Conservation (phyloP, 2,329 filamentous ascomycete genomes). For the Pseudogymnoascus sp. region DNA sequence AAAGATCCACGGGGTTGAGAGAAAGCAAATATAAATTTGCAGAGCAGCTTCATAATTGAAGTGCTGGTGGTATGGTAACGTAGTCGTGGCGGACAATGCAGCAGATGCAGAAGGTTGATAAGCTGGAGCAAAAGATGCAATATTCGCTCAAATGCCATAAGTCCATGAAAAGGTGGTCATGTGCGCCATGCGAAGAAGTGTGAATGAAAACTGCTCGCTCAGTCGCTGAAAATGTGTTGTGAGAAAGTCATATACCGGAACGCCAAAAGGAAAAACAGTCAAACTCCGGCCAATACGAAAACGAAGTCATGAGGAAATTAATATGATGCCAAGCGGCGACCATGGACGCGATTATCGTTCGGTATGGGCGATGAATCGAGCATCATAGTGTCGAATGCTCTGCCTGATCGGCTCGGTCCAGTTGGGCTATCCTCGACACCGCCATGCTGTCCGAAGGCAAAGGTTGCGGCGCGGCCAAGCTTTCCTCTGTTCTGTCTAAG, state of each 20-base stretch:
- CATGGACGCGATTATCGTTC: constrained; percentile 43
- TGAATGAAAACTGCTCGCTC: constrained; percentile 4
- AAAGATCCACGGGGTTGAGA: background rate
- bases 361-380: constrained; percentile 33
- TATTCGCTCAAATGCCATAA: constrained; percentile 5
- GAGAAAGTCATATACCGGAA: constrained; percentile 9
- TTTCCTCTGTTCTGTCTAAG: constrained; percentile 79
- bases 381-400: constrained; percentile 31
- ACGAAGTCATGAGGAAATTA: constrained; percentile 28
- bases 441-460: constrained; percentile 77
- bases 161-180: background rate
- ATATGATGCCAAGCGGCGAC: constrained; percentile 57
- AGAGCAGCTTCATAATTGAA: background rate
- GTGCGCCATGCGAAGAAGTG: background rate
- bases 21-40: background rate
- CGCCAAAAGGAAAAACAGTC: constrained; percentile 7
- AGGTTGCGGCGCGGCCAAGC: constrained; percentile 81
- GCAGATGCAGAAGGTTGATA: constrained; percentile 2
- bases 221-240: constrained; percentile 8
- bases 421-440: constrained; percentile 52
- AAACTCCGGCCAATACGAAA: constrained; percentile 2
- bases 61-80: background rate
- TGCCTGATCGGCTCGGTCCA: constrained; percentile 26
- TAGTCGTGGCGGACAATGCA: constrained; percentile 2
- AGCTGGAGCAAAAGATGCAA: background rate